A percentile compares a stretch with the other conserved stretches of the same genome.
Conservation (phyloP, 345 rosid species). For the Nasturtium officinale region DNA sequence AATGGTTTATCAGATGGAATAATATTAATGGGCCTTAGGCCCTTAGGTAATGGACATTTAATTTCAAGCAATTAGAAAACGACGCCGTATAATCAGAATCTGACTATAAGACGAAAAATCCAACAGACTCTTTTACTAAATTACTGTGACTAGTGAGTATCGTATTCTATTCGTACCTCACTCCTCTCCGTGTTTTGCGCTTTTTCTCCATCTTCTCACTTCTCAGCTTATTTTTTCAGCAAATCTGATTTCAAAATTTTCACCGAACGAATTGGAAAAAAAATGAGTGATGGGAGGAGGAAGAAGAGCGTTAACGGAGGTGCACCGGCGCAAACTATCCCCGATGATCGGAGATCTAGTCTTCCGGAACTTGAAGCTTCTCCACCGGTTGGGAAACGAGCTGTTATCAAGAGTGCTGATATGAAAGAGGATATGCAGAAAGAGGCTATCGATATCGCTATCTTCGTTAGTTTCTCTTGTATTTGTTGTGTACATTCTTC, state of each 20-base stretch:
- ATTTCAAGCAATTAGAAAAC: background rate
- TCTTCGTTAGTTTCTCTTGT: constrained; percentile 51
- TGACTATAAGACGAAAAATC: background rate
- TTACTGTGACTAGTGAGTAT: background rate
- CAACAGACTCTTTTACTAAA: background rate
- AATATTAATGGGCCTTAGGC: background rate
- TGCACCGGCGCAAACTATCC: constrained; percentile 46
- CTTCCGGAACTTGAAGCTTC: constrained; percentile 41
- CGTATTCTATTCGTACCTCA: no score
- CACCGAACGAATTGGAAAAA: constrained; percentile 21
- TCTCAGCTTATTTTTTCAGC: background rate
- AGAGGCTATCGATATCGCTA: constrained; percentile 84
- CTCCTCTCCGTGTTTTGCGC: background rate
- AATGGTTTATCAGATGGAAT: background rate
- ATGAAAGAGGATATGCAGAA: constrained; percentile 96
- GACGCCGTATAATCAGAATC: background rate
- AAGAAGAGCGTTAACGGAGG: constrained; percentile 63
- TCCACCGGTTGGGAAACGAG: constrained; percentile 53
- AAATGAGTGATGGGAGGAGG: constrained; percentile 56
- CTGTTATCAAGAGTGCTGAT: constrained; percentile 89
- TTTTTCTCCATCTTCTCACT: background rate
- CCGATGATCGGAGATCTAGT: constrained; percentile 60
- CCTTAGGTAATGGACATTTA: background rate
- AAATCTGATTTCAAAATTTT: constrained; percentile 14
- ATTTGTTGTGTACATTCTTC: constrained; percentile 7